phyloP scores from a whole-genome alignment of 2,329 filamentous ascomycete species.

The Aspergillus aculeatinus region DNA sequence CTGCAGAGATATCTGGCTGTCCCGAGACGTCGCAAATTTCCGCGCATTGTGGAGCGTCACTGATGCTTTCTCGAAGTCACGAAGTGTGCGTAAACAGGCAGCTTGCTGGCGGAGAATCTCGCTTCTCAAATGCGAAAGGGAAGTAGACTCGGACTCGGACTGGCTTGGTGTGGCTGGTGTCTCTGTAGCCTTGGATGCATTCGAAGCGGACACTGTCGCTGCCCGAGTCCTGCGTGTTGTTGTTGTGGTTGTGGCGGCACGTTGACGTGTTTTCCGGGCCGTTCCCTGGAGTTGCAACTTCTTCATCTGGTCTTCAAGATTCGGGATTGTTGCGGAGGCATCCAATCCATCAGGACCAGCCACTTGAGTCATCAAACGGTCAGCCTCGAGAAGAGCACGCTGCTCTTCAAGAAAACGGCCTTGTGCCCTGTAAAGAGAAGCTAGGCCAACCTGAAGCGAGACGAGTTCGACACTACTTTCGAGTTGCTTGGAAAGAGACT shows the following conservation, averaged over 20 bases:
- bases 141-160: slow-evolving; percentile 42
- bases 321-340: slow-evolving; percentile 30
- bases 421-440: slow-evolving; percentile 47
- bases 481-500: slow-evolving; percentile 52
- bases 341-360: slow-evolving; percentile 33
- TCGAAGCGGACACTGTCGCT: slow-evolving; percentile 22
- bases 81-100: slow-evolving; percentile 45
- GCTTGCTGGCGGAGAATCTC: slow-evolving; percentile 54
- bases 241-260: slow-evolving; percentile 26
- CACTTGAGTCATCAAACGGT: slow-evolving; percentile 46
- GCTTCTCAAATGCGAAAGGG: slow-evolving; percentile 46
- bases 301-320: slow-evolving; percentile 45
- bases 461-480: slow-evolving; percentile 55
- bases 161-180: background rate
- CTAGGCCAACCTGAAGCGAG: slow-evolving; percentile 47
- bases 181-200: slow-evolving; percentile 12
- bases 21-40: slow-evolving; percentile 41
- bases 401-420: slow-evolving; percentile 51
- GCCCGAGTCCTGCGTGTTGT: slow-evolving; percentile 6
- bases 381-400: slow-evolving; percentile 50
- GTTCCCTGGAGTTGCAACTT: slow-evolving; percentile 38
- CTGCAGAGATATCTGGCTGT: slow-evolving; percentile 61
- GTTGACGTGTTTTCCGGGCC: slow-evolving; percentile 25
- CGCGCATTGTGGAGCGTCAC: slow-evolving; percentile 48
- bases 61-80: slow-evolving; percentile 59